These are phyloP conservation scores for Leccinum subgranulosum DNA, from an alignment of 768 basidiomycete genomes.

Conservation along the genomic window DNA sequence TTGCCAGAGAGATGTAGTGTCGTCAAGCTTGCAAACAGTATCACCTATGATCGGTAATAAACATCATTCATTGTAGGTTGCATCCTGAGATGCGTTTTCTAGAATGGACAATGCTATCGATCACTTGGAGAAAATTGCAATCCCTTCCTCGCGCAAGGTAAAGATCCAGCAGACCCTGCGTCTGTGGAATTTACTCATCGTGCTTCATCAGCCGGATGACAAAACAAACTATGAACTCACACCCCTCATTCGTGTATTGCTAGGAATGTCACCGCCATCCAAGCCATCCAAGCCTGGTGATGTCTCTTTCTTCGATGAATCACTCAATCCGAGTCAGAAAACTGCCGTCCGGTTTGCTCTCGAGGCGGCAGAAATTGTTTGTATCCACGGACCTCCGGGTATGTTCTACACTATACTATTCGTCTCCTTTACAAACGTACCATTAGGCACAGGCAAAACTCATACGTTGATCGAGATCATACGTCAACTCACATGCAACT, in stretches of 20 bases:
- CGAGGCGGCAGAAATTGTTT: conserved; percentile 76
- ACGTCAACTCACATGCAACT: conserved; percentile 65
- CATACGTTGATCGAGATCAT: conserved; percentile 94
- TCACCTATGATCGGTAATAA: conserved; percentile 79
- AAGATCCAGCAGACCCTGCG: neutral
- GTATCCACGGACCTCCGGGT: conserved; percentile 98
- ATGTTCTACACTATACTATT: neutral
- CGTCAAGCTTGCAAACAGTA: conserved; percentile 87
- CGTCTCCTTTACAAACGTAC: neutral
- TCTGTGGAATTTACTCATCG: neutral
- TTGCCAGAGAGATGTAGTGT: conserved; percentile 82
- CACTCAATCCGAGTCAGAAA: conserved; percentile 81
- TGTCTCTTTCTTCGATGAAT: conserved; percentile 68
- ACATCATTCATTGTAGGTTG: neutral
- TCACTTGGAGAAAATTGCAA: conserved; percentile 50
- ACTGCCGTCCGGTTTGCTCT: conserved; percentile 82
- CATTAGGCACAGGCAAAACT: conserved; percentile 86
- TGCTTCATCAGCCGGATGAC: conserved; percentile 33
- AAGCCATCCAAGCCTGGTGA: conserved; percentile 34
- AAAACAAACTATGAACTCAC: conserved; percentile 44
- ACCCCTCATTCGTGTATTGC: conserved; percentile 62
- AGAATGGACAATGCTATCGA: conserved; percentile 89
- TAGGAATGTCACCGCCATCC: conserved; percentile 59
- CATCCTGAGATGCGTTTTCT: conserved; percentile 1
- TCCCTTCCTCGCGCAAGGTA: conserved; percentile 27